phyloP scores from a whole-genome alignment of 2,329 filamentous ascomycete species.

The Aspergillus sp. region DNA sequence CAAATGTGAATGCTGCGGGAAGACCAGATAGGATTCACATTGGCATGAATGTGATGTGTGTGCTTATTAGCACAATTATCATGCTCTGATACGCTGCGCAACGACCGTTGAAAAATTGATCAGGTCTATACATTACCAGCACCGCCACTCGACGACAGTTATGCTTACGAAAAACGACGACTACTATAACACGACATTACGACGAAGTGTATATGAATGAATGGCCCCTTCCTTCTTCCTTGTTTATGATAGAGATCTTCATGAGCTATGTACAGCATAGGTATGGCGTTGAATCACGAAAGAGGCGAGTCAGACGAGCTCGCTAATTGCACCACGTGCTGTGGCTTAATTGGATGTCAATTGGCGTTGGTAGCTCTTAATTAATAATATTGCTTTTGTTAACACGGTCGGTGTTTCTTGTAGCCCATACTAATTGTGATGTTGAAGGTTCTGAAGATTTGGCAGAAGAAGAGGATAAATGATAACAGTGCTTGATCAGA shows the following conservation, averaged over 20 bases:
- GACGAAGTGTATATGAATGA: conserved; percentile 13
- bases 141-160: conserved; percentile 6
- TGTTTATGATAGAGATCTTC: conserved; percentile 3
- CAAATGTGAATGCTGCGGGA: conserved; percentile 22
- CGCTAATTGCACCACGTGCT: neutral
- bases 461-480: too few relatives aligned
- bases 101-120: neutral
- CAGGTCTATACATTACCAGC: neutral
- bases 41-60: conserved; percentile 24
- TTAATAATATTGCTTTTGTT: neutral
- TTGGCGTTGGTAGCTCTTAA: neutral
- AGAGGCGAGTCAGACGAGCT: neutral
- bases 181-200: conserved; percentile 10
- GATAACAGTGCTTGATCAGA: too few relatives aligned
- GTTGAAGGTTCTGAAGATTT: too few relatives aligned
- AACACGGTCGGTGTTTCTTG: too few relatives aligned
- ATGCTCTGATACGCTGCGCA: conserved; percentile 19
- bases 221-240: neutral
- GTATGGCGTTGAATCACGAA: neutral
- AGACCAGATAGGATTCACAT: conserved; percentile 14
- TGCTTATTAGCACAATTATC: conserved; percentile 21
- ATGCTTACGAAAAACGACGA: conserved; percentile 8
- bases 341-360: neutral
- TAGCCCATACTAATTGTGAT: neutral
- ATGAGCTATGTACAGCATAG: conserved; percentile 4